Evolutionary conservation across 2,329 filamentous ascomycete species (phyloP), one percentile per base, ranked within the genome.

Genomic region (Coleophoma eucalyptorum): DNA sequence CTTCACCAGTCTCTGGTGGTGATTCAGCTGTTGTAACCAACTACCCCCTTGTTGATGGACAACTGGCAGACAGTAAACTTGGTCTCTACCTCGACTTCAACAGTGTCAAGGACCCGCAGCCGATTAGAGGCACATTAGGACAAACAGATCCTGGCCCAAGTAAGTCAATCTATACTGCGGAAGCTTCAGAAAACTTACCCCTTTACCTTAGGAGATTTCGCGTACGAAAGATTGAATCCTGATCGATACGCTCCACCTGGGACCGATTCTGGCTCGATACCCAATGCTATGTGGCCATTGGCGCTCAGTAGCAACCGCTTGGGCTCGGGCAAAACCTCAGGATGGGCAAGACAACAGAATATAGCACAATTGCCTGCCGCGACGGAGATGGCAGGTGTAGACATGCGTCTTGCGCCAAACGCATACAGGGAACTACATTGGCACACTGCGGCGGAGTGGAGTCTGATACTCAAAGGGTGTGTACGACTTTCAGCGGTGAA

Each of bases 341-440:
- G 80, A 15, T 84, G 78, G 77, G 77, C 80, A 6, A 69, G 80
- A 3, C 79, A 84, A 61, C 76, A 82, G 58, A 83, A 82, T 55
- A 66, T 60, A 0, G 65, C 64, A 1, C 75, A 79, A 10, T 69
- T 84, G 51, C 80, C 80, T 7, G 45, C 46, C 1, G 55, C 57
- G 10, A 75, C 65, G 3, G 67, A 64, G 13, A 81, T 83, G 76
- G 79, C 80, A 0, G 79, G 78, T 41, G 80, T 83, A 1, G 74
- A 83, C 55, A 83, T 83, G 80, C 72, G 78, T 38, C 70, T 83
- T 1, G 73, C 72, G n/a, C 72, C 78, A 0, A 67, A 78, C 21
- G 80, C 76, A 0, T 84, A 84, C 54, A 76, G 83, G 18, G 82
- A 86, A 62, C 67, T 86, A 19, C 83, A 87, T 56, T 87, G 79